phyloP scores from a whole-genome alignment of 768 basidiomycete species.

The Tulasnella sp. region DNA sequence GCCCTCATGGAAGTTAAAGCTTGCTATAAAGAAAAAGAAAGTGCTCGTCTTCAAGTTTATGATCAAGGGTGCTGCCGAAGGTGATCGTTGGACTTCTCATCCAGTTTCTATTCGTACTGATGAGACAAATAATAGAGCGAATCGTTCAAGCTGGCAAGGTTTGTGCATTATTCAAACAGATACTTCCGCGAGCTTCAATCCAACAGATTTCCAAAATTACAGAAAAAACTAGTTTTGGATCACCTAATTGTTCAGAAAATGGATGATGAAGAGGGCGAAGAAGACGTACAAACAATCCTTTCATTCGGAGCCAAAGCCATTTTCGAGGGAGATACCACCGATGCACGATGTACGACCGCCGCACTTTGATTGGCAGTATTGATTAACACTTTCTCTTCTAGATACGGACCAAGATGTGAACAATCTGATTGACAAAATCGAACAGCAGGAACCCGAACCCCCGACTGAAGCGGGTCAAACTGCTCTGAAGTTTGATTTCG shows the following conservation, averaged over 20 bases:
- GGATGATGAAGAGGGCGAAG: slow-evolving; percentile 79
- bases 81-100: slow-evolving; percentile 44
- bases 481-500: slow-evolving; percentile 76
- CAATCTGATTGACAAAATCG: slow-evolving; percentile 83
- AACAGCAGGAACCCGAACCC: slow-evolving; percentile 65
- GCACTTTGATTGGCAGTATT: slow-evolving; percentile 41
- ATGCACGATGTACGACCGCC: slow-evolving; percentile 22
- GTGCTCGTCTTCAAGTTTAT: slow-evolving; percentile 95
- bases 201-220: slow-evolving; percentile 48
- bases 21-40: slow-evolving; percentile 72
- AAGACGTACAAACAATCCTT: slow-evolving; percentile 86
- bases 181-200: neutral
- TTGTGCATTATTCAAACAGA: neutral
- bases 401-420: slow-evolving; percentile 83
- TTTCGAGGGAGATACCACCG: slow-evolving; percentile 58
- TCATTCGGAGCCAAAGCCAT: slow-evolving; percentile 86
- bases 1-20: neutral
- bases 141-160: slow-evolving; percentile 49
- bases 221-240: slow-evolving; percentile 91
- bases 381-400: slow-evolving; percentile 42
- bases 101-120: neutral
- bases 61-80: slow-evolving; percentile 93
- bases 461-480: slow-evolving; percentile 51
- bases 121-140: slow-evolving; percentile 58
- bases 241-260: slow-evolving; percentile 96